Conservation (phyloP, 352 stramenopile genomes). For the Phytophthora europaea region DNA sequence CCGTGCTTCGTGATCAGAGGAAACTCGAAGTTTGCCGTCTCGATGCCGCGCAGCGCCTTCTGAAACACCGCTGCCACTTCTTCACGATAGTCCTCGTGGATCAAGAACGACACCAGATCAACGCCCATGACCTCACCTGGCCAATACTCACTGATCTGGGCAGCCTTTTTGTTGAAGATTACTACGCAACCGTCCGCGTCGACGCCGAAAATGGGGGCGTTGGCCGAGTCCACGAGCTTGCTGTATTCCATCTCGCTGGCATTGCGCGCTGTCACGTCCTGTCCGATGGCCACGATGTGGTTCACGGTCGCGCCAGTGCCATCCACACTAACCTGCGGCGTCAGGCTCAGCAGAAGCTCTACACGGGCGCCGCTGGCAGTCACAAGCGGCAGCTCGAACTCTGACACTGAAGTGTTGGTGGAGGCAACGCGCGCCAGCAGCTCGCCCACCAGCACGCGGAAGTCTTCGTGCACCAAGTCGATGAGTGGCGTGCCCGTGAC, state of each 20-base stretch:
- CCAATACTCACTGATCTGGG: slow-evolving; percentile 89
- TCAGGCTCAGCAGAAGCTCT: slow-evolving; percentile 67
- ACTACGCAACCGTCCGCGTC: slow-evolving; percentile 66
- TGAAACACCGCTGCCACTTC: slow-evolving; percentile 77
- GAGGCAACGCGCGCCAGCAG: slow-evolving; percentile 53
- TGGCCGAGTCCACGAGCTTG: slow-evolving; percentile 79
- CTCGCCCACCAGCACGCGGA: slow-evolving; percentile 51
- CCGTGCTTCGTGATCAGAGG: slow-evolving; percentile 84
- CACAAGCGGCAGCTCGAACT: slow-evolving; percentile 67
- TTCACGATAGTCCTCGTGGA: slow-evolving; percentile 75
- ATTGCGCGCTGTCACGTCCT: slow-evolving; percentile 74
- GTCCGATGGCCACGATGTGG: slow-evolving; percentile 74
- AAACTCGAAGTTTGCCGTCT: slow-evolving; percentile 87
- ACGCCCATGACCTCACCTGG: slow-evolving; percentile 90
- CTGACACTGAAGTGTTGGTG: slow-evolving; percentile 54
- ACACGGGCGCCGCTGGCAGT: slow-evolving; percentile 57
- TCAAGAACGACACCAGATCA: slow-evolving; percentile 83
- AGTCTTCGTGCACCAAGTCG: slow-evolving; percentile 60
- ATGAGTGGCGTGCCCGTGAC: slow-evolving; percentile 59
- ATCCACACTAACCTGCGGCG: slow-evolving; percentile 54
- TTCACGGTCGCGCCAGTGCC: slow-evolving; percentile 39
- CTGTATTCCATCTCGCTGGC: slow-evolving; percentile 77
- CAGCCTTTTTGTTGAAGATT: slow-evolving; percentile 94
- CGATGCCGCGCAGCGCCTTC: slow-evolving; percentile 68
- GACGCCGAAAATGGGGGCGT: slow-evolving; percentile 84